Conservation (phyloP, 2,329 filamentous ascomycete genomes). For the Aspergillus pseudoglaucus region DNA sequence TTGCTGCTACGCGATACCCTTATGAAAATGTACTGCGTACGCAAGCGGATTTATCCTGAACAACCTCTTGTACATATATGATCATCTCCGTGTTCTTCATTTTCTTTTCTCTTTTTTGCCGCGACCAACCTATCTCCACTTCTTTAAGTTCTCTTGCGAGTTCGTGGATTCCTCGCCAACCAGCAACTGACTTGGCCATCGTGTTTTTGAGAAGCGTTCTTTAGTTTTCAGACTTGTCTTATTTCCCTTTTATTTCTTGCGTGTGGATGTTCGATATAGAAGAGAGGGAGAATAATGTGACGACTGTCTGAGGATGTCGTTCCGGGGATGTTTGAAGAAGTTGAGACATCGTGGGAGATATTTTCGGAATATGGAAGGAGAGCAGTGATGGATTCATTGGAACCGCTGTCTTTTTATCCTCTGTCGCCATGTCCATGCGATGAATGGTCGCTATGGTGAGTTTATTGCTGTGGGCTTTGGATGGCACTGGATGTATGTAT, state of each 20-base stretch:
- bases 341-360: background rate
- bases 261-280: background rate
- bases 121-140: slow-evolving; percentile 8
- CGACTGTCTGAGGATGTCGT: background rate
- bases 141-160: slow-evolving; percentile 3
- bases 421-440: background rate
- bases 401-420: background rate
- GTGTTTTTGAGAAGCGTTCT: too few relatives aligned
- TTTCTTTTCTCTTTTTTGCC: slow-evolving; percentile 3
- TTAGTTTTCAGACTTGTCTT: background rate
- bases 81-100: background rate
- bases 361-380: background rate
- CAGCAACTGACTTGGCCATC: too few relatives aligned
- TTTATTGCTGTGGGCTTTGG: background rate
- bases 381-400: too few relatives aligned
- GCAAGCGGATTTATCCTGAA: background rate
- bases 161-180: background rate
- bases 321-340: background rate
- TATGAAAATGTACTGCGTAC: background rate
- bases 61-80: background rate
- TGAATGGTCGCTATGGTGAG: background rate
- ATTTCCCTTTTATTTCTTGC: background rate
- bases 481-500: slow-evolving; percentile 22
- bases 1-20: slow-evolving; percentile 1
- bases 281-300: background rate